A percentile compares a stretch with the other conserved stretches of the same genome.
Evolutionary conservation across 192 early-diverging fungal species (phyloP).

Genomic region (Podila minutissima): DNA sequence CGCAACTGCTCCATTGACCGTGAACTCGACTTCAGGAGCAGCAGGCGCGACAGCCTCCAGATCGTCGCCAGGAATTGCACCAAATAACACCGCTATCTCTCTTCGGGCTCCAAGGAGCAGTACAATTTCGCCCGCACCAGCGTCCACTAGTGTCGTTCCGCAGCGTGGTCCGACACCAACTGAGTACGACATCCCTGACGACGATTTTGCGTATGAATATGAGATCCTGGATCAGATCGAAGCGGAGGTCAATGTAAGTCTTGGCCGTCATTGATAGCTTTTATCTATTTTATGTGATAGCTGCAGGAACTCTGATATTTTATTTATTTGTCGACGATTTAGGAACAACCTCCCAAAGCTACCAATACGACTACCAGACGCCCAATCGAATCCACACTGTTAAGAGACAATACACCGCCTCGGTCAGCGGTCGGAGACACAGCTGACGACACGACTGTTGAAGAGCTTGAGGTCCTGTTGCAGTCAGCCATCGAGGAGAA

Average conservation of each 20-base stretch:
- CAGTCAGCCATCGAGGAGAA: constrained; percentile 40
- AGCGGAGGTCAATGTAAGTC: background rate
- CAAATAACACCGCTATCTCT: background rate
- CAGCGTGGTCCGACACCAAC: background rate
- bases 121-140: background rate
- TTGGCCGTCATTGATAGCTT: background rate
- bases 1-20: background rate
- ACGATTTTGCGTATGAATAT: constrained; percentile 25
- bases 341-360: background rate
- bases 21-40: background rate
- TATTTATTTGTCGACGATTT: background rate
- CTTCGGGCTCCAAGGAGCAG: background rate
- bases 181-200: constrained; percentile 4
- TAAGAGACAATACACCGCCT: background rate
- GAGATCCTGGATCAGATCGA: constrained; percentile 10
- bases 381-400: background rate
- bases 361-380: background rate
- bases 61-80: background rate
- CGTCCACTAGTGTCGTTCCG: background rate
- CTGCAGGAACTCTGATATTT: background rate
- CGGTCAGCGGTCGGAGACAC: background rate
- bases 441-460: constrained; percentile 20
- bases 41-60: background rate
- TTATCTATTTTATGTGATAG: background rate
- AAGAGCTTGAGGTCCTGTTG: constrained; percentile 37